These are phyloP conservation scores for Ceratobasidium sp. DNA, from an alignment of 1,284 basidiomycete genomes.

Conservation along the genomic window DNA sequence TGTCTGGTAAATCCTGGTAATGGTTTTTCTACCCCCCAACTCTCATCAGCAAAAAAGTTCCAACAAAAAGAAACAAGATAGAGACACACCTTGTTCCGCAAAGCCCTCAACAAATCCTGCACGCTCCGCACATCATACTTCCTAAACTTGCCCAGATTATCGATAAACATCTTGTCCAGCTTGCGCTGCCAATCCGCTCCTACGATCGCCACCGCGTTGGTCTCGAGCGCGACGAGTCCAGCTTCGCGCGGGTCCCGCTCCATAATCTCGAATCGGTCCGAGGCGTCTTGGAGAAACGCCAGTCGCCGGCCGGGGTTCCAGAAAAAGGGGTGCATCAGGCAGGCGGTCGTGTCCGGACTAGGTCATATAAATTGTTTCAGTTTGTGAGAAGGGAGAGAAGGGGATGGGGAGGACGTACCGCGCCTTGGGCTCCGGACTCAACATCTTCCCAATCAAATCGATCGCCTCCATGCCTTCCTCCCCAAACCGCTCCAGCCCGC, in stretches of 20 bases:
- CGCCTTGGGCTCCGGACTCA: constrained; percentile 78
- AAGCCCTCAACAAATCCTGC: constrained; percentile 91
- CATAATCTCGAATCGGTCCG: constrained; percentile 98
- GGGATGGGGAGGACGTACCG: constrained; percentile 66
- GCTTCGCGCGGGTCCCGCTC: constrained; percentile 89
- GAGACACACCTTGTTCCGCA: constrained; percentile 90
- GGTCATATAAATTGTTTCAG: background rate
- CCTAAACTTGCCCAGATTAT: constrained; percentile 95
- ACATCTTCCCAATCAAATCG: constrained; percentile 82
- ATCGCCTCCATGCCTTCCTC: constrained; percentile 91
- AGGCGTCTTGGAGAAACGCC: constrained; percentile 95
- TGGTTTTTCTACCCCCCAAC: constrained; percentile 86
- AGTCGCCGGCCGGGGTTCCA: constrained; percentile 91
- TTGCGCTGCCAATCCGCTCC: constrained; percentile 90
- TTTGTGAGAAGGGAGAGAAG: background rate
- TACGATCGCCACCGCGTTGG: constrained; percentile 74
- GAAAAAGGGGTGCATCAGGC: constrained; percentile 95
- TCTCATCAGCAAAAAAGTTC: background rate
- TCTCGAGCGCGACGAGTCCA: constrained; percentile 83
- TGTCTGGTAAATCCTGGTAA: constrained; percentile 94
- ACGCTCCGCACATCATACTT: constrained; percentile 95
- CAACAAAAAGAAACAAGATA: background rate
- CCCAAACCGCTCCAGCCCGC: constrained; percentile 82
- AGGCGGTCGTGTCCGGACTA: constrained; percentile 90
- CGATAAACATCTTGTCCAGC: constrained; percentile 91